These are phyloP conservation scores for Castanea mollissima DNA, from an alignment of 306 rosid genomes.

Conservation along the genomic window DNA sequence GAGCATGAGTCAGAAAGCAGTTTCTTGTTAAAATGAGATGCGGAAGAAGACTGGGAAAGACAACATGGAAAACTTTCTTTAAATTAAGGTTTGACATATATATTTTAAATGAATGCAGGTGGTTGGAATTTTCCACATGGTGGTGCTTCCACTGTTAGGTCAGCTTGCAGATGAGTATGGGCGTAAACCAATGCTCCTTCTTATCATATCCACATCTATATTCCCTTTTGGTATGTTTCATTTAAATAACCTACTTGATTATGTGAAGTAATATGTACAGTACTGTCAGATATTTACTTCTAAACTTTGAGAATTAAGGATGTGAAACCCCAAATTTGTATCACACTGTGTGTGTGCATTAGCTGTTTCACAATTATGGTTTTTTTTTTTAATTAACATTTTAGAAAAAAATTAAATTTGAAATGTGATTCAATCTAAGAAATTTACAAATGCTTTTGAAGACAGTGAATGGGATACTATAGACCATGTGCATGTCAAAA, in stretches of 20 bases:
- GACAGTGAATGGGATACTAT: too few species aligned
- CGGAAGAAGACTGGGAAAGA: too few species aligned
- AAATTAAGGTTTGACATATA: too few species aligned
- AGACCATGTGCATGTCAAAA: too few species aligned
- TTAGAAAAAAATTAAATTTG: neutral
- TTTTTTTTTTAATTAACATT: neutral
- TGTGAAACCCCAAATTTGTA: neutral
- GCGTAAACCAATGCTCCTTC: slow-evolving; percentile 69
- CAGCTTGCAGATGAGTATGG: slow-evolving; percentile 87
- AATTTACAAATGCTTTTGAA: too few species aligned
- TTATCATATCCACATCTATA: slow-evolving; percentile 8
- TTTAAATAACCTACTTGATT: neutral
- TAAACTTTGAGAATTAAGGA: neutral
- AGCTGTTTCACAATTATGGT: neutral
- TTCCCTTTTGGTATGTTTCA: too few species aligned
- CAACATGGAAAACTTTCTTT: too few species aligned
- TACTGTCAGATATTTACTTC: neutral
- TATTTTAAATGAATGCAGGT: too few species aligned
- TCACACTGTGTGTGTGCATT: neutral
- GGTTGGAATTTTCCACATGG: neutral
- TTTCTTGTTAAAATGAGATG: neutral
- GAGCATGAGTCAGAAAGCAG: too few species aligned
- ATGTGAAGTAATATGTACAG: neutral
- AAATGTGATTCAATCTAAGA: neutral
- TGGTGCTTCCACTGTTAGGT: slow-evolving; percentile 74